Percentiles rank a stretch among this genome's conserved stretches.
Evolutionary conservation across 75 land plant species (phyloP).

Genomic region (Picea sitchensis): DNA sequence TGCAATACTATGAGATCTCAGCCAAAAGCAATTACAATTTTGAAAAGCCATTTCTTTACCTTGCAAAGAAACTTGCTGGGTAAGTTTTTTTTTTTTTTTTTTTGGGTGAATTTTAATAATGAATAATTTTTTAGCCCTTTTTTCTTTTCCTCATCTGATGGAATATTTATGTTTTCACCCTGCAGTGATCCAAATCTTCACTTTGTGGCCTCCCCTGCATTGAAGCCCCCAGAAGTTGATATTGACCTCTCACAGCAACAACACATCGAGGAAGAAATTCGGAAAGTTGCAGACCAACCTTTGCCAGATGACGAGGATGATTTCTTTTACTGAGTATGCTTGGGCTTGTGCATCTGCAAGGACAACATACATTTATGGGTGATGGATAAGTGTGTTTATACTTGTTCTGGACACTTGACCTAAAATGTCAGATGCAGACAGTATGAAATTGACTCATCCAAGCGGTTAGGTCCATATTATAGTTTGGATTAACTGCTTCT

Average conservation of each 20-base stretch:
- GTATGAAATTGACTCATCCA: neutral
- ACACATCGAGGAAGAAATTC: slow-evolving; percentile 13
- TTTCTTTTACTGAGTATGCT: slow-evolving; percentile 2
- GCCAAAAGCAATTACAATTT: slow-evolving; percentile 97
- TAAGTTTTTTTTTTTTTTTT: neutral
- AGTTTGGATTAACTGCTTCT: neutral
- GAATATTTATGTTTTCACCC: neutral
- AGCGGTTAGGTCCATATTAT: neutral
- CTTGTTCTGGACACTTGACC: neutral
- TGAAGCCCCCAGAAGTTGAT: slow-evolving; percentile 80
- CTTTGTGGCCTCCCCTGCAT: slow-evolving; percentile 65
- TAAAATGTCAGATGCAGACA: neutral
- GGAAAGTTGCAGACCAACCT: slow-evolving; percentile 11
- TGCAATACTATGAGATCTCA: slow-evolving; percentile 97
- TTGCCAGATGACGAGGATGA: slow-evolving; percentile 15
- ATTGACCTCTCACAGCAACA: slow-evolving; percentile 55
- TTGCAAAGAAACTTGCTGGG: slow-evolving; percentile 42
- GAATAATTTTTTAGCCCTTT: neutral
- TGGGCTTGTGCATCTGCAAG: neutral
- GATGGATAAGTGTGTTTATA: neutral
- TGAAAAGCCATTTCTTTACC: slow-evolving; percentile 73
- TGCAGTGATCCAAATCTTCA: slow-evolving; percentile 58
- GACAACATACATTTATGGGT: neutral
- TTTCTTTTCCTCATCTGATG: neutral
- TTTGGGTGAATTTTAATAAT: neutral